These are phyloP conservation scores for Populus tremula DNA, from an alignment of 345 rosid species.

Conservation along the genomic window DNA sequence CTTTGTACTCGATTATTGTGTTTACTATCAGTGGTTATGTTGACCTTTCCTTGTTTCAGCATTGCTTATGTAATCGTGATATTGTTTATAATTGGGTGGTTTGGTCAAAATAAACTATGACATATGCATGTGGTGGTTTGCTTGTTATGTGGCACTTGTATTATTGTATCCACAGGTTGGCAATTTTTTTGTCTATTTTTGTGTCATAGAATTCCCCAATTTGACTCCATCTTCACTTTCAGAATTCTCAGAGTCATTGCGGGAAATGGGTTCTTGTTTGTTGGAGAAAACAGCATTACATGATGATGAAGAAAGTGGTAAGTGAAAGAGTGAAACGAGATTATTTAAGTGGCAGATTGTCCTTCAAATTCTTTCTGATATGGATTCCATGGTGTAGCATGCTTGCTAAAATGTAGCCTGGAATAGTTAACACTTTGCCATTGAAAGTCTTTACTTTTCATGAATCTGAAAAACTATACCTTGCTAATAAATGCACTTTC, in stretches of 20 bases:
- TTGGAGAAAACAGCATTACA: slow-evolving; percentile 69
- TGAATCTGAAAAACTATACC: neutral
- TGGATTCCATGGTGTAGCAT: neutral
- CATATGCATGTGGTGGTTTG: neutral
- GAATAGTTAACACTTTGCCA: neutral
- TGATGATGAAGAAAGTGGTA: slow-evolving; percentile 74
- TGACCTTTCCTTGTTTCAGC: neutral
- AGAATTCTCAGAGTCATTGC: slow-evolving; percentile 96
- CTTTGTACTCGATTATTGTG: neutral
- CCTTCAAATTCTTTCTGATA: neutral
- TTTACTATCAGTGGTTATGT: neutral
- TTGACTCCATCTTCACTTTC: slow-evolving; percentile 23
- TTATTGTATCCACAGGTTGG: neutral
- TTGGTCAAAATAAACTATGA: neutral
- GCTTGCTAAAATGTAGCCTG: neutral
- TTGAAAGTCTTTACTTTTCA: neutral
- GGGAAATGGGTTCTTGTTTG: slow-evolving; percentile 88
- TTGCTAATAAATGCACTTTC: neutral
- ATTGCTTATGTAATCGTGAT: neutral
- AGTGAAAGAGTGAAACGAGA: slow-evolving; percentile 11
- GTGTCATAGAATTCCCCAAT: neutral
- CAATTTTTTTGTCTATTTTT: neutral
- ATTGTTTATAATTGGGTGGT: neutral
- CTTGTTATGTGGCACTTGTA: neutral
- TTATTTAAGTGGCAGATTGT: slow-evolving; percentile 6